Conservation (phyloP, 208 protist genomes). For the Spongospora subterranea region DNA sequence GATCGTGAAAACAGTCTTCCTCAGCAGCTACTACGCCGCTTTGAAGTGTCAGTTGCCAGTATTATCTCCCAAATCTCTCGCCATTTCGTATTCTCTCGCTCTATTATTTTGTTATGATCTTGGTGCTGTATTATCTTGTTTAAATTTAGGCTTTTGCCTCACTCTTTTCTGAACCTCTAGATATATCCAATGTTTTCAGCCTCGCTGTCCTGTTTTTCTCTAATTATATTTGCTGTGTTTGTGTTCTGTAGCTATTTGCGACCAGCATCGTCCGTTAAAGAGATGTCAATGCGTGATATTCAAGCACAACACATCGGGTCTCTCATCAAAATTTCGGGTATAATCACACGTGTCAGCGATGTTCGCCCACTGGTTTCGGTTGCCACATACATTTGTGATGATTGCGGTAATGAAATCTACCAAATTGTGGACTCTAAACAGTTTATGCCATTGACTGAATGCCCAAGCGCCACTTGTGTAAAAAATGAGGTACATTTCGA, state of each 20-base stretch:
- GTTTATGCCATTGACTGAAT: conserved; percentile 78
- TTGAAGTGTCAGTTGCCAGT: conserved; percentile 46
- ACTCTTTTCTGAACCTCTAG: background rate
- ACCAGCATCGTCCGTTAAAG: background rate
- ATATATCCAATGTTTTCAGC: background rate
- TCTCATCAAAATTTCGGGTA: conserved; percentile 74
- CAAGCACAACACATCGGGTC: conserved; percentile 71
- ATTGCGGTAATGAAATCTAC: conserved; percentile 81
- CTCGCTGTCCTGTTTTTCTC: background rate
- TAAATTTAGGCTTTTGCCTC: background rate
- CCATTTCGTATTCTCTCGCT: background rate
- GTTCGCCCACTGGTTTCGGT: conserved; percentile 83
- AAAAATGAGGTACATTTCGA: background rate
- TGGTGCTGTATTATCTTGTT: no score
- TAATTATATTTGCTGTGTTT: conserved; percentile 38
- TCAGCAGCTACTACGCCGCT: conserved; percentile 63
- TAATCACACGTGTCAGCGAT: conserved; percentile 82
- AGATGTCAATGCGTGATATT: conserved; percentile 69
- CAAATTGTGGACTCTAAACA: conserved; percentile 75
- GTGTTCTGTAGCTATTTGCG: conserved; percentile 19
- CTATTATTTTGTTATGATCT: no score
- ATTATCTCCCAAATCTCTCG: conserved; percentile 39
- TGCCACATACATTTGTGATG: conserved; percentile 84
- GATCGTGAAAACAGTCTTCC: conserved; percentile 59
- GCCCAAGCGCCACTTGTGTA: conserved; percentile 59